A percentile compares a stretch with the other conserved stretches of the same genome.
These are phyloP conservation scores for Pseudopyrenochaeta lycopersici DNA, from an alignment of 2,329 filamentous ascomycete species.

Conservation along the genomic window DNA sequence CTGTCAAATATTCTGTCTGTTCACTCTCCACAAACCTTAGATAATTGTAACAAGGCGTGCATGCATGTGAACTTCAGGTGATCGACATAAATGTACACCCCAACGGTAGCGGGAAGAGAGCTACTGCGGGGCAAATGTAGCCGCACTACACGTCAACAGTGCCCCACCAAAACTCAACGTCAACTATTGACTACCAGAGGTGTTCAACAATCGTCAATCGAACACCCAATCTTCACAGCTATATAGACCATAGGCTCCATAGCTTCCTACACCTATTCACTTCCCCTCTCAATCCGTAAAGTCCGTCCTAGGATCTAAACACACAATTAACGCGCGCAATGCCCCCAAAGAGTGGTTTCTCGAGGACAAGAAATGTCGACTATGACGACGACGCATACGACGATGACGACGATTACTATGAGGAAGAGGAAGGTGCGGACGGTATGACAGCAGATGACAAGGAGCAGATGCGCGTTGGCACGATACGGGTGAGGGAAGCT, in stretches of 20 bases:
- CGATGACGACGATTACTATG: constrained; percentile 58
- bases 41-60: too few species aligned
- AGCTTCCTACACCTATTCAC: not conserved
- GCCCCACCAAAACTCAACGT: constrained; percentile 19
- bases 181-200: constrained; percentile 2
- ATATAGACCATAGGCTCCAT: not conserved
- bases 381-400: constrained; percentile 62
- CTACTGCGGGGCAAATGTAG: constrained; percentile 29
- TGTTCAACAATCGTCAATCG: constrained; percentile 3
- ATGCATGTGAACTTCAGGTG: too few species aligned
- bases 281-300: not conserved
- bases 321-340: constrained; percentile 15
- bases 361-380: constrained; percentile 57
- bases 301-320: not conserved
- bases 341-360: constrained; percentile 50
- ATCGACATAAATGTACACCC: not conserved
- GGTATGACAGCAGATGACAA: constrained; percentile 42
- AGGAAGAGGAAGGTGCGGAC: constrained; percentile 35
- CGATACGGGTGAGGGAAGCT: constrained; percentile 69
- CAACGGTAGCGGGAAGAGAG: not conserved
- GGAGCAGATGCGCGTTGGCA: constrained; percentile 70
- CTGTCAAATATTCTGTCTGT: not conserved
- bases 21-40: too few species aligned
- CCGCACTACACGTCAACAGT: constrained; percentile 24
- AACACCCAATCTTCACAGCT: not conserved